Percentiles rank a stretch among this genome's conserved stretches.
Conservation (phyloP, 1,284 basidiomycete species). For the Pholiota adiposa region DNA sequence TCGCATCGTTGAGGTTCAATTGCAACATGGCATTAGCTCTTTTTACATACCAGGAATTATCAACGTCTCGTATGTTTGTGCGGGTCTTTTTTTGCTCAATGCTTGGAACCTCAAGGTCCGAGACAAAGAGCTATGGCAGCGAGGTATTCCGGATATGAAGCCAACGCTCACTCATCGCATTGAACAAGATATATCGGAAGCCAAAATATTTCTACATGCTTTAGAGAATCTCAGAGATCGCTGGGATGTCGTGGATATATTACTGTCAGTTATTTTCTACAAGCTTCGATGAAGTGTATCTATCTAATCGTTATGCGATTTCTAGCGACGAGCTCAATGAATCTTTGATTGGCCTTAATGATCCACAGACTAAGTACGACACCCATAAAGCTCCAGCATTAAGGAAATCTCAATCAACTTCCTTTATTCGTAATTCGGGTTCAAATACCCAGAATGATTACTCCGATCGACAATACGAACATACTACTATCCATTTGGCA, state of each 20-base stretch:
- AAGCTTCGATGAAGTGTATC: too few species aligned
- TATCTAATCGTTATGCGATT: neutral
- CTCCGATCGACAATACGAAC: neutral
- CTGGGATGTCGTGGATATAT: constrained; percentile 46
- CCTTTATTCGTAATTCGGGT: neutral
- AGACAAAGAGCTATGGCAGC: constrained; percentile 33
- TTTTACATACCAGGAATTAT: constrained; percentile 41
- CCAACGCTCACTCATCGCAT: constrained; percentile 42
- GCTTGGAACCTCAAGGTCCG: constrained; percentile 55
- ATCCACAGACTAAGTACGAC: neutral
- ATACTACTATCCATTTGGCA: neutral
- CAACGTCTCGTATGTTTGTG: constrained; percentile 46
- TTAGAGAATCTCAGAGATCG: constrained; percentile 43
- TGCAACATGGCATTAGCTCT: constrained; percentile 42
- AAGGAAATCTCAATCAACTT: neutral
- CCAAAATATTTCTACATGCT: constrained; percentile 42
- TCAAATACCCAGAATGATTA: neutral
- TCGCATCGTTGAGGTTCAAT: constrained; percentile 60
- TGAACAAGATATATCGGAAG: constrained; percentile 43
- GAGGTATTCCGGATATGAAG: constrained; percentile 40
- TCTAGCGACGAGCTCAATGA: constrained; percentile 24
- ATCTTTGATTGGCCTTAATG: constrained; percentile 17
- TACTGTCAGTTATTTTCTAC: constrained; percentile 45
- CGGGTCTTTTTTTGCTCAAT: constrained; percentile 48
- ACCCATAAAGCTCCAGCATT: neutral